Evolutionary conservation across 2,329 filamentous ascomycete species (phyloP).

Genomic region (Fusarium algeriense): DNA sequence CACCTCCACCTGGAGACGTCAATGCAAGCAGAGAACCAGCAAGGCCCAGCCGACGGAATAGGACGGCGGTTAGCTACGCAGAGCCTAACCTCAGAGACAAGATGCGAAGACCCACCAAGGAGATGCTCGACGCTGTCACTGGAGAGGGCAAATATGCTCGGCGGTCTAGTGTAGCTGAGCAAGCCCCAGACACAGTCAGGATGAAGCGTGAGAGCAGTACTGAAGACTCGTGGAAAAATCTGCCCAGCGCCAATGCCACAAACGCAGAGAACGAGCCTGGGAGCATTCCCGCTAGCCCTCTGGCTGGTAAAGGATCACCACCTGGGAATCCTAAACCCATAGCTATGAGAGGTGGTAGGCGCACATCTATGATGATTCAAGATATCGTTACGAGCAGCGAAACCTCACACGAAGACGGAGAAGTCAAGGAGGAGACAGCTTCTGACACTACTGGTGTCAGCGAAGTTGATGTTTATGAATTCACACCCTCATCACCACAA

Average conservation of each 20-base stretch:
- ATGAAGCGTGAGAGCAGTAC: constrained; percentile 53
- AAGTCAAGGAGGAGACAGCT: constrained; percentile 27
- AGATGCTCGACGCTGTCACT: constrained; percentile 79
- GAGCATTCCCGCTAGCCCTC: constrained; percentile 54
- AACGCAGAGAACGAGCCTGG: constrained; percentile 33
- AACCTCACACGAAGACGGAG: constrained; percentile 25
- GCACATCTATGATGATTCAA: constrained; percentile 50
- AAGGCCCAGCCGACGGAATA: constrained; percentile 74
- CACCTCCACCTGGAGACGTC: constrained; percentile 71
- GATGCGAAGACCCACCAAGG: constrained; percentile 84
- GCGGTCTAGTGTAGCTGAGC: constrained; percentile 55
- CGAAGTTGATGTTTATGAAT: constrained; percentile 67
- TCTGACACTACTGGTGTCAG: constrained; percentile 42
- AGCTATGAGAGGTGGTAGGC: constrained; percentile 58
- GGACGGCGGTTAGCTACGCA: constrained; percentile 80
- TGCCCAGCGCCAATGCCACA: constrained; percentile 33
- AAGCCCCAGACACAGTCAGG: constrained; percentile 43
- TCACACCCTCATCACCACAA: constrained; percentile 62
- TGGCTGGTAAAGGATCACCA: constrained; percentile 55
- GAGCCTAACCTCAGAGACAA: constrained; percentile 85
- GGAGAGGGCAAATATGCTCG: constrained; percentile 69
- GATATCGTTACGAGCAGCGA: constrained; percentile 25
- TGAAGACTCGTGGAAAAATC: constrained; percentile 50
- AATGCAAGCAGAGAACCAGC: constrained; percentile 67
- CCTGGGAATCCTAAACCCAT: constrained; percentile 51